A percentile compares a stretch with the other conserved stretches of the same genome.
These are phyloP conservation scores for Plasmodium vinckei DNA, from an alignment of 169 alveolate genomes.

Conservation along the genomic window DNA sequence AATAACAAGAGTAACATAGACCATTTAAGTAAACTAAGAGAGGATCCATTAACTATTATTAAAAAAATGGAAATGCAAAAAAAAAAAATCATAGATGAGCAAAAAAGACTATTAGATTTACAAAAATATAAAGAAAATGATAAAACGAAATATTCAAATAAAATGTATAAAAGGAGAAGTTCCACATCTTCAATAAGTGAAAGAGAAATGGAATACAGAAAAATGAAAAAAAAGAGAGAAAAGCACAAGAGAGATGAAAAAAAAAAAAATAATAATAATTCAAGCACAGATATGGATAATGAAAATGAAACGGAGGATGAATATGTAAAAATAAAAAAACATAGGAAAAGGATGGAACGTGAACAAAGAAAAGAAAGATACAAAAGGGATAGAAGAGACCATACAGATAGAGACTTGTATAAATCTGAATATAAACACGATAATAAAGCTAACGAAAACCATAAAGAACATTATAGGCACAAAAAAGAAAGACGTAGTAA, in stretches of 20 bases:
- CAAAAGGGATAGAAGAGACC: not conserved
- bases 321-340: not conserved
- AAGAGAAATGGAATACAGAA: constrained; percentile 6
- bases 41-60: constrained; percentile 73
- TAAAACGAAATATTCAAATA: constrained; percentile 2
- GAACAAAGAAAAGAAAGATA: not conserved
- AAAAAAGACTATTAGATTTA: constrained; percentile 44
- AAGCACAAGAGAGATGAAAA: constrained; percentile 5
- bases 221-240: constrained; percentile 8
- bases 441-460: not conserved
- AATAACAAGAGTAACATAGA: constrained; percentile 49
- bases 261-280: not conserved
- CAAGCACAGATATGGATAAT: not conserved
- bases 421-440: no score
- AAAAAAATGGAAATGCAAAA: constrained; percentile 51
- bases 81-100: constrained; percentile 56
- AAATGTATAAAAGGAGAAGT: constrained; percentile 1
- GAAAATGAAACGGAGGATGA: not conserved
- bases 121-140: constrained; percentile 19
- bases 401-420: not conserved
- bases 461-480: not conserved
- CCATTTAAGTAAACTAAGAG: constrained; percentile 61
- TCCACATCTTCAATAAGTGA: not conserved
- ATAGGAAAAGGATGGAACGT: not conserved
- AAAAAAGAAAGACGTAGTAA: not conserved